Evolutionary conservation across 768 basidiomycete species (phyloP).

Genomic region (Amanita thiersii): DNA sequence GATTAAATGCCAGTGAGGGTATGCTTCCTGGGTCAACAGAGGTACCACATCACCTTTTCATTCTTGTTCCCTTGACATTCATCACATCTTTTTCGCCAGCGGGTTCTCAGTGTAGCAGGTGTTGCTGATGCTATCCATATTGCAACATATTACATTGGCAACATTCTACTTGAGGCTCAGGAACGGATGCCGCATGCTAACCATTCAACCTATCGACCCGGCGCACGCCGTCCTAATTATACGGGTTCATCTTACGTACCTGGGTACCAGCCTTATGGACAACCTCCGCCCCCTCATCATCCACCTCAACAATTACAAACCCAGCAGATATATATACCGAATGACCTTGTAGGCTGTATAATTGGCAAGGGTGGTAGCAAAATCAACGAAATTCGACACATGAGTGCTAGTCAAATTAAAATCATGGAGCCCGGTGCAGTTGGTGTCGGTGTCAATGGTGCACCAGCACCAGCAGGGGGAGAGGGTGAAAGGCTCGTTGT

Average conservation of each 20-base stretch:
- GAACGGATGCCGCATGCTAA: conserved; percentile 70
- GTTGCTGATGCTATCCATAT: conserved; percentile 99
- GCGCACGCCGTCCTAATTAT: conserved; percentile 44
- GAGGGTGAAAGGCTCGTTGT: conserved; percentile 92
- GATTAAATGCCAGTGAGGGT: conserved; percentile 93
- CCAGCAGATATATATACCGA: conserved; percentile 97
- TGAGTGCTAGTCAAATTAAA: conserved; percentile 94
- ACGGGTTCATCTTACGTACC: conserved; percentile 63
- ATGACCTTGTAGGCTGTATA: conserved; percentile 93
- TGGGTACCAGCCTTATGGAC: conserved; percentile 46
- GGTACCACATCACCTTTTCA: conserved; percentile 36
- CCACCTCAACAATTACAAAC: conserved; percentile 78
- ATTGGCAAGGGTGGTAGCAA: conserved; percentile 98
- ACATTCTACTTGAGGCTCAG: conserved; percentile 90
- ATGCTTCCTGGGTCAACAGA: conserved; percentile 99
- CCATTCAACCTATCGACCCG: conserved; percentile 60
- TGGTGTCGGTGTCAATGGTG: conserved; percentile 59
- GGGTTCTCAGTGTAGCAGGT: conserved; percentile 94
- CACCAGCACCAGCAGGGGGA: conserved; percentile 60
- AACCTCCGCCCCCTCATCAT: conserved; percentile 34
- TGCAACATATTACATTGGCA: conserved; percentile 98
- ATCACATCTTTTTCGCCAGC: conserved; percentile 38
- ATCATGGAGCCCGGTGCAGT: conserved; percentile 95
- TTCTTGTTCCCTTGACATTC: conserved; percentile 9
- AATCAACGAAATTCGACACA: conserved; percentile 96